Conservation (phyloP, 352 stramenopile species). For the Phytopythium montanum region DNA sequence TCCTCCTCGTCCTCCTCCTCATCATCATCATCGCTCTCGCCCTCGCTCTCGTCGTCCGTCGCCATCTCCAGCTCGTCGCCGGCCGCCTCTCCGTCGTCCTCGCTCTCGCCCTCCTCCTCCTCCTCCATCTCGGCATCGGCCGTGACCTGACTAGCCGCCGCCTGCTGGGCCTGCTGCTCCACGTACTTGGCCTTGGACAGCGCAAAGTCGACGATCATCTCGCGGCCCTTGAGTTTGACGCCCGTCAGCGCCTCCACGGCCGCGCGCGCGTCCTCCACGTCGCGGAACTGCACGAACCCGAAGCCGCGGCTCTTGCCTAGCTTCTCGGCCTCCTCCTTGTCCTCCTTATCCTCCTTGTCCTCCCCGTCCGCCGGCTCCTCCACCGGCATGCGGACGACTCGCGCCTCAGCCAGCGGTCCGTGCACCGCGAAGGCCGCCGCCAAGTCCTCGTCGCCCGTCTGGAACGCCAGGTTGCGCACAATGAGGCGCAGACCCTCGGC, state of each 20-base stretch:
- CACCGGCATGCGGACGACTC: conserved; percentile 72
- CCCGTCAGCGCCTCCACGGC: conserved; percentile 78
- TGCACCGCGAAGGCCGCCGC: conserved; percentile 65
- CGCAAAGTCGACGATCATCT: conserved; percentile 87
- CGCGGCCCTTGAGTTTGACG: conserved; percentile 71
- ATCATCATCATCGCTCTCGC: conserved; percentile 19
- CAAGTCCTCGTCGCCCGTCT: conserved; percentile 70
- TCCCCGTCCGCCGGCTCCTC: conserved; percentile 26
- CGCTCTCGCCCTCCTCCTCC: conserved; percentile 33
- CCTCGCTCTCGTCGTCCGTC: conserved; percentile 34
- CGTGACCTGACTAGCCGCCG: conserved; percentile 12
- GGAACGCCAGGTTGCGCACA: conserved; percentile 81
- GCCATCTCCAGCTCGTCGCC: conserved; percentile 46
- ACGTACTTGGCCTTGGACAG: conserved; percentile 78
- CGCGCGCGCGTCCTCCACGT: conserved; percentile 47
- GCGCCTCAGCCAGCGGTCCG: conserved; percentile 63
- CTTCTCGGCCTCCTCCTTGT: conserved; percentile 18
- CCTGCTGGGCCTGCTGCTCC: conserved; percentile 53
- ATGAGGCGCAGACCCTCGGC: conserved; percentile 71
- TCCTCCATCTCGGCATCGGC: conserved; percentile 33
- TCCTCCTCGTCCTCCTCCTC: conserved; percentile 28
- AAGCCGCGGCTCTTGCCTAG: conserved; percentile 76
- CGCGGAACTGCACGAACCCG: conserved; percentile 80
- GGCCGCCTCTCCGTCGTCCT: conserved; percentile 26
- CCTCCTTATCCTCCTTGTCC: conserved; percentile 4